Base-by-base conservation (phyloP, 495 filamentous ascomycete genomes). In the Penicillium tannophilum region DNA sequence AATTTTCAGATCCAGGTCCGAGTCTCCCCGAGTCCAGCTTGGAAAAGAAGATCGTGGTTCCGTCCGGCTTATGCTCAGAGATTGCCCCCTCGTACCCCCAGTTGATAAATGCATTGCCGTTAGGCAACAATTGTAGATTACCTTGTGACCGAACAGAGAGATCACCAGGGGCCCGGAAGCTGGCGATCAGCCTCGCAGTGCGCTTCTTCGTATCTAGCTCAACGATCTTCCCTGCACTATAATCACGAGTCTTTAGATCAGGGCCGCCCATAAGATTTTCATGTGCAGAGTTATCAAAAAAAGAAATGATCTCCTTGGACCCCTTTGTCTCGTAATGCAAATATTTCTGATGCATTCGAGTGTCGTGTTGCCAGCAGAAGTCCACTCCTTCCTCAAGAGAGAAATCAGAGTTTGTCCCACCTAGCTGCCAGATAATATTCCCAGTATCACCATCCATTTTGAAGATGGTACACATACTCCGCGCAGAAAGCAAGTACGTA, bases 361-460 rank as follows among this genome's bases (percentile, higher is more conserved):
- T 81, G 58, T 84, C 74, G 55, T 84, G 80, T 61, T 84, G 80
- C 58, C 72, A 80, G 47, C 72, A 72, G 64, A 84, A 83, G 12
- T 76, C 60, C 53, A 73, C 70, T 23, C 69, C 67, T 16, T 45
- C 61, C 2, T 53, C 58, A 31, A 61, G 58, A 16, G 50, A 56
- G 57, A 68, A 72, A 19, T 71, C 63, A 48, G 77, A 56, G 31
- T 69, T 54, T 60, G 69, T 54, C 20, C 82, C 82, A 45, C 75
- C 66, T 41, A 84, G 64, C 11, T 72, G 73, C 82, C 82, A 84
- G 52, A 82, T 72, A 53, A 82, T 75, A 19, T 69, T 65, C 17
- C 82, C 80, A 35, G 76, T 71, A n/a, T 73, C 77, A 17, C 78
- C 80, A 52, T 79, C 79, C 62, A 84, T 75, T 54, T 79, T 79